Base-by-base conservation (phyloP, 2,329 filamentous ascomycete species). In the Pestalotiopsis fici region DNA sequence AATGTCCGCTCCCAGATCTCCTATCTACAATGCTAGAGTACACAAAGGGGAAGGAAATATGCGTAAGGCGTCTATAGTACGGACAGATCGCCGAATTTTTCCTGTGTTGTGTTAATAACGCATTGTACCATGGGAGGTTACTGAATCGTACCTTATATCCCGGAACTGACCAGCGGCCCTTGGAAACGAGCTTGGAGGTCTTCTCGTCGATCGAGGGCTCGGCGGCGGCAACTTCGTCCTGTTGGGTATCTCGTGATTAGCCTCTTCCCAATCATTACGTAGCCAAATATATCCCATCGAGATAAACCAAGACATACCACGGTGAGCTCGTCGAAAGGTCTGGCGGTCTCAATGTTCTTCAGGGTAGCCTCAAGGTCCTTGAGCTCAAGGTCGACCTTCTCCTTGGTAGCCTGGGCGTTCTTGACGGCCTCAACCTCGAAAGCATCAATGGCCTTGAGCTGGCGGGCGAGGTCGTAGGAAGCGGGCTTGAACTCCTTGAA, bases 81-180 rank as follows among this genome's bases (percentile, higher is more conserved):
- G 77, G 96, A 95, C 77, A 98, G 91, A 82, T 98, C 95, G 87
- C 96, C 96, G 84, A 98, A 99, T 89, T 95, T 97, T 90, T 99
- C 96, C 95, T 98, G 77, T 74, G 77, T 73, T 69, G 71, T 66
- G 80, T 91, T 81, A 92, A 86, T 69, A 74, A 56, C 50, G 59
- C 57, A 60, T 60, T 60, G n/a, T 13, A 3, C 27, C 27, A 9
- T 13, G 27, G n/a, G 18, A 2, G 3, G 13, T 60, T n/a, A 56
- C 7, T 12, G 59, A 59, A 68, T 79, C 91, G 77, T 86, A 95
- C 95, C 94, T 98, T 97, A 93, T 99, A 99, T 81, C 96, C 96
- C 72, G 96, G 95, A 79, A 97, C 95, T 86, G 91, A 89, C 96
- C 96, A 99, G 90, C 94, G 93, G 82, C 95, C 95, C 91, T 97